phyloP scores from a whole-genome alignment of 306 rosid genomes.

The Oemleria cerasiformis region DNA sequence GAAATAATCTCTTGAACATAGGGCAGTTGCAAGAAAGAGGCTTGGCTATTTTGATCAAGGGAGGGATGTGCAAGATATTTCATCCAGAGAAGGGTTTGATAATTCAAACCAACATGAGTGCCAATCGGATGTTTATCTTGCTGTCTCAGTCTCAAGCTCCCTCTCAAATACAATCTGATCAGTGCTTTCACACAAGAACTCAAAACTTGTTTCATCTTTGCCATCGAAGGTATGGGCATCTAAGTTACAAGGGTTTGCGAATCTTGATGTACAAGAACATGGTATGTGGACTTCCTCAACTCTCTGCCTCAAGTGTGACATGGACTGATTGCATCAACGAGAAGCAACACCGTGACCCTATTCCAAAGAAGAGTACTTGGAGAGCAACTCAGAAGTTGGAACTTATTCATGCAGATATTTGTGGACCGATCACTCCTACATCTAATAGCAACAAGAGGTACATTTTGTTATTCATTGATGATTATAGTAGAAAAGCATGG shows the following conservation, averaged over 20 bases:
- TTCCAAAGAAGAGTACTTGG: no score
- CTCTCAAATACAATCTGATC: background rate
- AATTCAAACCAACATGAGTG: constrained; percentile 13
- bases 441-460: constrained; percentile 15
- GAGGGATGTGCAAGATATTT: constrained; percentile 6
- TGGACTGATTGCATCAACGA: background rate
- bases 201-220: background rate
- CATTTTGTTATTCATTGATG: constrained; percentile 2
- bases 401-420: constrained; percentile 2
- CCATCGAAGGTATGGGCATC: no score
- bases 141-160: constrained; percentile 1
- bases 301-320: background rate
- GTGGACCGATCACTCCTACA: no score
- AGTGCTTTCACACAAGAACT: background rate
- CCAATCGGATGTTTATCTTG: constrained; percentile 6
- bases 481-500: constrained; percentile 6
- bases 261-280: constrained; percentile 3
- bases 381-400: constrained; percentile 10
- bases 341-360: constrained; percentile 8
- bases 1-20: constrained; percentile 10
- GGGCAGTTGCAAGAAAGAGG: constrained; percentile 6
- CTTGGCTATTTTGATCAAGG: constrained; percentile 10
- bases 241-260: constrained; percentile 5
- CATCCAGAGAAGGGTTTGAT: no score
- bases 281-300: background rate